A percentile compares a stretch with the other conserved stretches of the same genome.
phyloP scores from a whole-genome alignment of 2,329 filamentous ascomycete species.

The Neonectria ditissima region DNA sequence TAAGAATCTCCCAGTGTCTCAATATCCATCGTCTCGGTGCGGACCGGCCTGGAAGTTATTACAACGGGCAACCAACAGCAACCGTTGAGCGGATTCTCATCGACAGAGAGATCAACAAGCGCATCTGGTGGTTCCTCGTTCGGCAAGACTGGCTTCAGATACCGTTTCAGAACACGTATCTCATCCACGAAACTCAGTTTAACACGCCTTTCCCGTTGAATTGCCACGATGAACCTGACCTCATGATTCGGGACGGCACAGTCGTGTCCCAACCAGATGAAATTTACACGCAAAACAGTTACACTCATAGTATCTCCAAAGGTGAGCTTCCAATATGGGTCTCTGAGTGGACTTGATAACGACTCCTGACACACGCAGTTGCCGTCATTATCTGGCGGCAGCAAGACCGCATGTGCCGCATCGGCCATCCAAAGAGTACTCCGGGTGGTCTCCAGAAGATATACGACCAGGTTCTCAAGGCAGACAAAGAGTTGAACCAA shows the following conservation, averaged over 20 bases:
- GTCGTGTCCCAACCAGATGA: not conserved
- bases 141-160: constrained; percentile 28
- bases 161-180: constrained; percentile 23
- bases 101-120: constrained; percentile 17
- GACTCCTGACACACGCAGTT: constrained; percentile 2
- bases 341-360: too few species aligned
- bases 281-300: constrained; percentile 16
- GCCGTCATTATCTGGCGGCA: constrained; percentile 21
- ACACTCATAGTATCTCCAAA: not conserved
- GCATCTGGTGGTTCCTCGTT: constrained; percentile 24
- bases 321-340: not conserved
- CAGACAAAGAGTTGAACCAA: constrained; percentile 14
- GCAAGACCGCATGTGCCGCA: constrained; percentile 18
- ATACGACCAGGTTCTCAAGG: constrained; percentile 16
- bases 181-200: constrained; percentile 21
- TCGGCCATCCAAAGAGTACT: not conserved
- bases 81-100: not conserved
- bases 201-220: constrained; percentile 16
- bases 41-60: not conserved
- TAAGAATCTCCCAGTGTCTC: constrained; percentile 16
- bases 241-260: constrained; percentile 1
- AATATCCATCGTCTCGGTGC: constrained; percentile 17
- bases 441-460: constrained; percentile 4
- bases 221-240: constrained; percentile 8
- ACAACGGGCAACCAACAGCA: not conserved